Evolutionary conservation across 2,329 filamentous ascomycete species (phyloP), one percentile per base, ranked within the genome.

Genomic region (Calcarisporium arbuscula): DNA sequence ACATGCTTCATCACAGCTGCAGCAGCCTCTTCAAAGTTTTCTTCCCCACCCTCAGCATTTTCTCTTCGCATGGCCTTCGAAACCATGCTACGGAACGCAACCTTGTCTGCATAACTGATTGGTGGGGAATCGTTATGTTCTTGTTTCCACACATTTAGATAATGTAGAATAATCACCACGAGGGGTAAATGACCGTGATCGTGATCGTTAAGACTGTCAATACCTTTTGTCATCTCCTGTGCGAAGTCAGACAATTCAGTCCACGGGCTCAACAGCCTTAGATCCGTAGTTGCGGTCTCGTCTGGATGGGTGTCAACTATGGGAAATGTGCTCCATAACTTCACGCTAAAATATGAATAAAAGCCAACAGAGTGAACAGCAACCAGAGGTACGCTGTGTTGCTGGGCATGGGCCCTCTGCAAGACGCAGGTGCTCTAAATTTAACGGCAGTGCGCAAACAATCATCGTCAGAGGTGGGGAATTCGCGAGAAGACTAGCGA

Each of bases 241-340:
- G 77, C 74, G 43, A 89, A 89, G 4, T 73, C 67, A 3, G 67
- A 56, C 11, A 98, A 72, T 54, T 92, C 89, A 15, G 82, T 75
- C 90, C 92, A 98, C 22, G 92, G 90, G 21, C 72, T 74, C 5
- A 95, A 65, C 10, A 98, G 70, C 32, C 92, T 80, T 21, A 98
- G 70, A 49, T 98, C 92, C 37, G 84, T 81, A 1, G 79, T 92
- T 7, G 86, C 80, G 25, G 86, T 85, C 26, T 86, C 79, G 43
- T 94, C 88, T 1, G 92, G 92, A 53, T 98, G 92, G 28, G 92
- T 96, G 55, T 98, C 90, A 43, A 98, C 85, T 38, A 98, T 84
- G 5, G 90, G 88, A 49, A 94, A 95, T 19, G 80, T 77, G n/a
- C 77, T 68, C 8, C 85, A 82, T 19, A 95, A 66, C 46, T 76